Conservation (phyloP, 306 rosid genomes). For the Senna tora region DNA sequence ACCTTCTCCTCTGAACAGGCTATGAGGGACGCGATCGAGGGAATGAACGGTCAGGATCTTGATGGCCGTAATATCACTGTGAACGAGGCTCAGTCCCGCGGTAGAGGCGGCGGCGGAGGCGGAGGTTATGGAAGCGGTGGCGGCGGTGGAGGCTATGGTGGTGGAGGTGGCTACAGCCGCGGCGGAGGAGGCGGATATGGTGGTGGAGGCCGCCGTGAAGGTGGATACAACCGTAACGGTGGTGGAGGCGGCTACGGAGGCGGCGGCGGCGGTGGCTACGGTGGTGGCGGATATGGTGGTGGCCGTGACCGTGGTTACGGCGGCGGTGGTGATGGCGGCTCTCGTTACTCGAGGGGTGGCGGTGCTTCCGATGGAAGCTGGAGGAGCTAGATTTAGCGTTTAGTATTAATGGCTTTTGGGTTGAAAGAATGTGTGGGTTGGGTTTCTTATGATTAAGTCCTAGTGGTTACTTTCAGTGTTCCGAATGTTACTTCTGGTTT, state of each 20-base stretch:
- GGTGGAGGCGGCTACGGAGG: constrained; percentile 49
- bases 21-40: constrained; percentile 83
- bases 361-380: constrained; percentile 76
- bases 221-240: constrained; percentile 36
- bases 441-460: constrained; percentile 1
- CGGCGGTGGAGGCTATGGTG: constrained; percentile 46
- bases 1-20: constrained; percentile 76
- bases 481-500: background rate
- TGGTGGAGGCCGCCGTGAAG: constrained; percentile 41
- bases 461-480: background rate
- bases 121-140: constrained; percentile 39
- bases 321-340: constrained; percentile 45
- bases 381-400: constrained; percentile 51
- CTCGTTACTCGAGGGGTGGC: constrained; percentile 49
- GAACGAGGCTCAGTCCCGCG: constrained; percentile 89
- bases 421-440: background rate
- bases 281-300: constrained; percentile 51
- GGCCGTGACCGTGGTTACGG: constrained; percentile 50
- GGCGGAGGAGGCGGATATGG: constrained; percentile 46
- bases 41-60: constrained; percentile 81
- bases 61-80: constrained; percentile 95
- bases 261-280: constrained; percentile 39
- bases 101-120: constrained; percentile 49
- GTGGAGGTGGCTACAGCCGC: constrained; percentile 47
- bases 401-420: background rate